These are phyloP conservation scores for Nemania sp. DNA, from an alignment of 2,329 filamentous ascomycete genomes.

Conservation along the genomic window DNA sequence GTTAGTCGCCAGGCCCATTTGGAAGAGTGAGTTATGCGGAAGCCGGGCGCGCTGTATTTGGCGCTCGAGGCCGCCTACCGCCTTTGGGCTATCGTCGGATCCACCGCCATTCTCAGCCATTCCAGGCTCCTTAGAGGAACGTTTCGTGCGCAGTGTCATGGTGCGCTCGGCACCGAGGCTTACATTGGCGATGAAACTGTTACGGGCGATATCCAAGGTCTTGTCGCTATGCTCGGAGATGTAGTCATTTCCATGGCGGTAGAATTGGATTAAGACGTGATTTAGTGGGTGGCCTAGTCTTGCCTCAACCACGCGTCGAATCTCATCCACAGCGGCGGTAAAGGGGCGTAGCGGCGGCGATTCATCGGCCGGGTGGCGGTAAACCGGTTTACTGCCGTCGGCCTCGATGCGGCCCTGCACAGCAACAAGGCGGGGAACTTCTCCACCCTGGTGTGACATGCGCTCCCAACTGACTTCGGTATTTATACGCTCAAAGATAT, in stretches of 20 bases:
- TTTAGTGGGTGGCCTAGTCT: constrained; percentile 80
- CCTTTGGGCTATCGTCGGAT: constrained; percentile 32
- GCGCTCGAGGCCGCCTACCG: constrained; percentile 45
- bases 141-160: constrained; percentile 88
- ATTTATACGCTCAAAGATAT: constrained; percentile 70
- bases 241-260: constrained; percentile 84
- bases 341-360: constrained; percentile 78
- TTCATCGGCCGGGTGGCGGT: constrained; percentile 91
- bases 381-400: constrained; percentile 82
- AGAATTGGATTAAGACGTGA: constrained; percentile 90
- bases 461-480: constrained; percentile 83
- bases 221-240: constrained; percentile 98
- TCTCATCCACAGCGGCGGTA: constrained; percentile 68
- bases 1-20: constrained; percentile 81
- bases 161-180: constrained; percentile 89
- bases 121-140: constrained; percentile 44
- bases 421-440: constrained; percentile 87
- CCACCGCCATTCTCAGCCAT: no score
- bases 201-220: constrained; percentile 82
- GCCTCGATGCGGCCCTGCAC: constrained; percentile 74
- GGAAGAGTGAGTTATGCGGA: constrained; percentile 86
- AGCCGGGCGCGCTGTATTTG: constrained; percentile 70
- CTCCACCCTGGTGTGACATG: constrained; percentile 90
- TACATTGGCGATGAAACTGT: constrained; percentile 86
- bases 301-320: constrained; percentile 70